Evolutionary conservation across 352 stramenopile species (phyloP), one percentile per base, ranked within the genome.

Genomic region (Phytophthora citrophthora): DNA sequence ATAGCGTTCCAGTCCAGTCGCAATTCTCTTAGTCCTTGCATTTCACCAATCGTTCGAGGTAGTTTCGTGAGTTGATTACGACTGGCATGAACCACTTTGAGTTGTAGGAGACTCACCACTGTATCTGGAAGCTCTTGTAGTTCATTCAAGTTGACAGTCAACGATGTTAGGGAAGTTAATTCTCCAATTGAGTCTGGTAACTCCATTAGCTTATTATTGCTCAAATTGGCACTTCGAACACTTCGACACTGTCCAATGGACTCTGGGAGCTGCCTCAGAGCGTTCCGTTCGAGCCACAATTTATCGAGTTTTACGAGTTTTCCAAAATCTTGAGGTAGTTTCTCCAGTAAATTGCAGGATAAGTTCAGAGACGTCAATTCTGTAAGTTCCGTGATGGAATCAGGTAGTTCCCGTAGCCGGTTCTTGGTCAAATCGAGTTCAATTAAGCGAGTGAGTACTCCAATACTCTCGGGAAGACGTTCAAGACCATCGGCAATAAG

Each of bases 371-470:
- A 32, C 34, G 38, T 74, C 2, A 91, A 54, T 6, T 43, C 16
- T 11, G 58, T 45, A 8, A 89, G 71, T 54, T 65, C 62, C 1
- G 74, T 76, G 15, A 91, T 46, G 13, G 78, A 88, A n/a, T 76
- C 68, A 0, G 83, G 83, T 0, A 91, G 54, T 13, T 64, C 32
- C 13, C 47, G 48, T 5, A 91, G 66, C 23, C 69, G 64, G 54
- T 91, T 91, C 47, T 88, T 87, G 20, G 83, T 89, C 26, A 91
- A 44, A 43, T 91, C 83, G 3, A 91, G 56, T 40, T 82, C 76
- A 0, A 45, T 76, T 3, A 91, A 67, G 16, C 74, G 32, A 0
- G 29, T 12, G 1, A 90, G 27, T 7, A 45, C 40, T 0, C 75
- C 56, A 52, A 89, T 79, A 27, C 69, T 88, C 1, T 83, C 68